Evolutionary conservation across 208 protist genomes (phyloP).

Genomic region (Porcisia deanei): DNA sequence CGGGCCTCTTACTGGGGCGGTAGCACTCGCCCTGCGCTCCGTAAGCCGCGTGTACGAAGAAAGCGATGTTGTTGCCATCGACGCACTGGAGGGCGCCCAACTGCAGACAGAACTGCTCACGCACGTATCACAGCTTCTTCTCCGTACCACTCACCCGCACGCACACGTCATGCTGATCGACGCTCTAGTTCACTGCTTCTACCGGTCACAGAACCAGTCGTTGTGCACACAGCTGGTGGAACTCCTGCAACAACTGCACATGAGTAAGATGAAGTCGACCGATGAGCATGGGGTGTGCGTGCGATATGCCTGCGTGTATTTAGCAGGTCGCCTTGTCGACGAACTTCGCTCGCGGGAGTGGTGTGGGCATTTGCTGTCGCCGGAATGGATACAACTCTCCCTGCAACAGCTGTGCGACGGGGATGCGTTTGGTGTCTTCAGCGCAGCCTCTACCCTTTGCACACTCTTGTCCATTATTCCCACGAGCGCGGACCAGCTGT

Average conservation of each 20-base stretch:
- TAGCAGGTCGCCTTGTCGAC: conserved; percentile 24
- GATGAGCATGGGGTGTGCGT: conserved; percentile 19
- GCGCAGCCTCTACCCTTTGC: conserved; percentile 27
- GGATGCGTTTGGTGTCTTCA: conserved; percentile 23
- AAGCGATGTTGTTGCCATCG: conserved; percentile 21
- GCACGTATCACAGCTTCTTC: conserved; percentile 24
- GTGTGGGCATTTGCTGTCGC: conserved; percentile 15
- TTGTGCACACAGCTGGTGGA: conserved; percentile 26
- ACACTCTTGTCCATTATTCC: conserved; percentile 17
- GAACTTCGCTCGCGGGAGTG: conserved; percentile 14
- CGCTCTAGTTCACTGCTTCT: conserved; percentile 29
- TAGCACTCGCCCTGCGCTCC: conserved; percentile 26
- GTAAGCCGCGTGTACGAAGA: conserved; percentile 30
- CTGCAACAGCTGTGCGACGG: conserved; percentile 12
- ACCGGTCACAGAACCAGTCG: conserved; percentile 12
- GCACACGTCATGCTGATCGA: conserved; percentile 29
- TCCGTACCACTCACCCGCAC: conserved; percentile 18
- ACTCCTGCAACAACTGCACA: conserved; percentile 21
- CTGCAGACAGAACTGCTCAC: conserved; percentile 26
- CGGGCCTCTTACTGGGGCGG: conserved; percentile 19
- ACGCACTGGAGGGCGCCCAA: conserved; percentile 15
- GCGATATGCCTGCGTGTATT: conserved; percentile 24
- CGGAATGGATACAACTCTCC: conserved; percentile 9
- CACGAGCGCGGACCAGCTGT: not conserved
- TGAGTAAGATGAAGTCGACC: not conserved